Conservation (phyloP, 176 grass and related monocot genomes). For the Juncus inflexus region DNA sequence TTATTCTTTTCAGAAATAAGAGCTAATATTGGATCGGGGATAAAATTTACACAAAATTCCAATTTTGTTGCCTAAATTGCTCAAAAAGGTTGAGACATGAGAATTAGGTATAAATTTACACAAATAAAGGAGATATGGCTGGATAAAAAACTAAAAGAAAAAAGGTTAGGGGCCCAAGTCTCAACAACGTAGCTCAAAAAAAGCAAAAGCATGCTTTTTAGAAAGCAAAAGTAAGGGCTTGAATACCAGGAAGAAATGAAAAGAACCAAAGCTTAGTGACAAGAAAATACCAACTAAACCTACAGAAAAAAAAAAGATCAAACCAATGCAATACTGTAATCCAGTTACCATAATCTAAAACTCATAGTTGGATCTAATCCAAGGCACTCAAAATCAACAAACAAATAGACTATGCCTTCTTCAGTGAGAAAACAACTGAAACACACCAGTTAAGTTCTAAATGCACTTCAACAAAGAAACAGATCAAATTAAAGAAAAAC, state of each 20-base stretch:
- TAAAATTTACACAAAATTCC: not conserved
- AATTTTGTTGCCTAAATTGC: not conserved
- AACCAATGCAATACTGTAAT: too few species aligned
- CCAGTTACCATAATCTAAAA: too few species aligned
- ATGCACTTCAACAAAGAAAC: not conserved
- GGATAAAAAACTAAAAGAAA: not conserved
- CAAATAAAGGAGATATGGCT: not conserved
- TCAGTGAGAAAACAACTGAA: constrained; percentile 12
- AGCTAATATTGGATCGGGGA: not conserved
- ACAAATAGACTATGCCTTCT: not conserved
- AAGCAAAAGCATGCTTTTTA: not conserved
- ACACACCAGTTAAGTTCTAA: constrained; percentile 8
- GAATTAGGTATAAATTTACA: not conserved
- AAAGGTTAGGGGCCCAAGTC: too few species aligned
- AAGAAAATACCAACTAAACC: not conserved
- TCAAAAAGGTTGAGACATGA: not conserved
- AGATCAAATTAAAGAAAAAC: not conserved
- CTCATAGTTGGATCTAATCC: too few species aligned
- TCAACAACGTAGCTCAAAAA: not conserved
- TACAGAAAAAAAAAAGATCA: too few species aligned
- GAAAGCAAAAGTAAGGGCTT: constrained; percentile 1
- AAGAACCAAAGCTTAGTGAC: not conserved
- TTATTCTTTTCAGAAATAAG: too few species aligned
- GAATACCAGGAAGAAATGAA: constrained; percentile 13
- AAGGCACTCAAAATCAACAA: not conserved